Base-by-base conservation (phyloP, 164 flowering plant genomes). In the Pachysandra terminalis region DNA sequence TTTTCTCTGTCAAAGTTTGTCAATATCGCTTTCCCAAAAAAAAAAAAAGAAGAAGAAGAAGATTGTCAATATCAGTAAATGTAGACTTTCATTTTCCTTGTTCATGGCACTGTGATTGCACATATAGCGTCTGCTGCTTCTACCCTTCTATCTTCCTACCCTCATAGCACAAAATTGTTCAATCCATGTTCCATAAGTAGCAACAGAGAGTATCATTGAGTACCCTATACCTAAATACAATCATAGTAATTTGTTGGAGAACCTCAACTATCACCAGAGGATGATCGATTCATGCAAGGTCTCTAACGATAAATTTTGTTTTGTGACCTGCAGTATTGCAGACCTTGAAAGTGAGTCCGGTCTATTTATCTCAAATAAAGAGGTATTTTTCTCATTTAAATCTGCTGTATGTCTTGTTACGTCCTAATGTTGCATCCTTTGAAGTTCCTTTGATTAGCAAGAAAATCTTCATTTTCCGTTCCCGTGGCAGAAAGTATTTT, bases 311-410 rank as follows among this genome's bases (percentile, higher is more conserved):
- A 40, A 7, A 65, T 13, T 49, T 49, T 56, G 3, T 63, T 54
- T 13, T 66, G 17, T 68, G 57, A 27, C 22, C 54, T 83, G 76
- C 88, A 95, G 98, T 72, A 88, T 75, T 73, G 92, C 90, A 15
- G 93, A 86, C 10, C 90, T 91, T 32, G 97, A 95, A 79, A 91
- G 96, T 72, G 94, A 90, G 76, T 96, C 98, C 45, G 98, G 97
- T 32, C 73, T 95, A 37, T 87, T 95, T 76, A 10, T 87, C 57
- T 81, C 89, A 66, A 74, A 95, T 81, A 95, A 82, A 78, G 90
- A 91, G 97, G 98, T 91, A 45, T 16, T 15, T 40, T 19, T 1
- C 12, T 58, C 19, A 19, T 27, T 28, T 25, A 16, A 14, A 17
- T n/a, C 67, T 9, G 51, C n/a, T 14, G 19, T 16, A 0, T 65